Conservation (phyloP, 2,329 filamentous ascomycete genomes). For the Pyrenochaeta sp. region DNA sequence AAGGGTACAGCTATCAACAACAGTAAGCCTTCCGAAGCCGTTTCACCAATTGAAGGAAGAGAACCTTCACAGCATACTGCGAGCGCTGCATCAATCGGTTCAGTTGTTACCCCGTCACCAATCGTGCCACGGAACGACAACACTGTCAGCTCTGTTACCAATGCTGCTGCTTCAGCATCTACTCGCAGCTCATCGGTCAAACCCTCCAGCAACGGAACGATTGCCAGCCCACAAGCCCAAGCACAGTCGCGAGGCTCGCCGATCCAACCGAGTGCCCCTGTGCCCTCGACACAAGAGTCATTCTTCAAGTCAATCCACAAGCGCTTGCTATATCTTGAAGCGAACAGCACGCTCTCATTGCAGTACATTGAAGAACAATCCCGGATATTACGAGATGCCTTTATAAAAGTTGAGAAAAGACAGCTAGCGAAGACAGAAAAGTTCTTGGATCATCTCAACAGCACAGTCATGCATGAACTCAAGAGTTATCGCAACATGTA, state of each 20-base stretch:
- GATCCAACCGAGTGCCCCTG: conserved; percentile 61
- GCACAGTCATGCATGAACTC: conserved; percentile 81
- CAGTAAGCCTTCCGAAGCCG: neutral
- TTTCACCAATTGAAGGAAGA: neutral
- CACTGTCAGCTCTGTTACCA: conserved; percentile 12
- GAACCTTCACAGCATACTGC: conserved; percentile 5
- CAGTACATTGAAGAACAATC: conserved; percentile 98
- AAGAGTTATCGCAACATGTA: conserved; percentile 74
- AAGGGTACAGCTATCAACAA: neutral
- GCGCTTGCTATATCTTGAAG: conserved; percentile 86
- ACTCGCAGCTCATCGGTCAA: conserved; percentile 17
- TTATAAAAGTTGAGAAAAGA: conserved; percentile 84
- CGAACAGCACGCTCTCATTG: conserved; percentile 89
- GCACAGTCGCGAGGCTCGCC: conserved; percentile 43
- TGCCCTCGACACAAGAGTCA: conserved; percentile 91
- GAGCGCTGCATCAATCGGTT: conserved; percentile 7
- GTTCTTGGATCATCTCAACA: conserved; percentile 87
- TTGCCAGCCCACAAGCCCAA: conserved; percentile 22
- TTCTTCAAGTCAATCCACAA: conserved; percentile 98
- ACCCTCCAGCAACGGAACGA: conserved; percentile 26
- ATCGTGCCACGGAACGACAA: conserved; percentile 14
- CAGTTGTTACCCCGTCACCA: conserved; percentile 6
- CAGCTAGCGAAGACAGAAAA: conserved; percentile 83
- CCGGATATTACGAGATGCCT: conserved; percentile 84
- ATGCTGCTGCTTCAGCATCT: conserved; percentile 18